Base-by-base conservation (phyloP, 768 basidiomycete genomes). In the Pleurotus citrinopileatus region DNA sequence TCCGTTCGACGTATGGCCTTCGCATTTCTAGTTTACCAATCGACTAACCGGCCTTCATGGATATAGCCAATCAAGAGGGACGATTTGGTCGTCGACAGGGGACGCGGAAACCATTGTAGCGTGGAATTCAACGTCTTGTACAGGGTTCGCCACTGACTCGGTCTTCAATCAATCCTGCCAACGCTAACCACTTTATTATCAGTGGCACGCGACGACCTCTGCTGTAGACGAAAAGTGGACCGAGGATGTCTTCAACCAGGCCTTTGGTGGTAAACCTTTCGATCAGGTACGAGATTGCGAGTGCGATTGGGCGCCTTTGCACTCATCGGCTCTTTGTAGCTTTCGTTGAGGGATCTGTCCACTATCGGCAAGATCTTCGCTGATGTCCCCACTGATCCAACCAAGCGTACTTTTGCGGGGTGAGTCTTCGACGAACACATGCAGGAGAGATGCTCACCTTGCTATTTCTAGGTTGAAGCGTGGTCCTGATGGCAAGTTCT, bases 71-170 rank as follows among this genome's bases (percentile, higher is more conserved):
- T 82, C 42, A 63, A 71, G 17, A 67, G 67, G 32, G 67, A 75
- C 10, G 67, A 67, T 9, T 55, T 63, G 2, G 59, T 64, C 38
- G 68, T 75, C 2, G 61, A 60, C 2, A 75, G 82, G 8, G 89
- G 87, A 5, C 69, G 75, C 42, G 88, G 88, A 13, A 88, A 89
- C 59, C 80, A 80, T 54, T 76, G 76, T 52, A 87, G 85, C 25
- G 73, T 87, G 25, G 89, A 90, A 62, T 89, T 89, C 70, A 87
- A 75, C 42, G 50, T 76, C n/a, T 62, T 78, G 2, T 79, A 79
- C 63, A 55, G 75, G 29, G 75, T 75, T 57, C 42, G 67, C 59
- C 9, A 5, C 2, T 9, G 13, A 7, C 28, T 3, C 20, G 37
- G 13, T 13, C 12, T 20, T 48, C n/a, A 3, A 26, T 25, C 9